These are phyloP conservation scores for Cladosporium cucumerinum DNA, from an alignment of 2,329 filamentous ascomycete species.

Conservation along the genomic window DNA sequence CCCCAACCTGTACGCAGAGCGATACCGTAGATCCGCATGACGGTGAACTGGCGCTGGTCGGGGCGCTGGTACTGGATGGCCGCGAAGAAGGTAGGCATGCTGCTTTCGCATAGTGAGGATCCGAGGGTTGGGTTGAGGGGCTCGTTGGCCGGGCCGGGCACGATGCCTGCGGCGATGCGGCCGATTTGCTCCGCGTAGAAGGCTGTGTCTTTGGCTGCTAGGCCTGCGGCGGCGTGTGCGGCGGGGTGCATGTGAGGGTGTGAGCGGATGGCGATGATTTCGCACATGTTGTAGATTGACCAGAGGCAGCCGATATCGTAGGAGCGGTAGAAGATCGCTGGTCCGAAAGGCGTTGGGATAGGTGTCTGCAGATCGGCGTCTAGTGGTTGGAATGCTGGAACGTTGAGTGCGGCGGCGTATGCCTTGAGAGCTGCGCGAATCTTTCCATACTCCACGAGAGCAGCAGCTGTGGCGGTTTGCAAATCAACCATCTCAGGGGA, in stretches of 20 bases:
- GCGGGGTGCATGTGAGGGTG: constrained; percentile 91
- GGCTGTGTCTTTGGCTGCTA: constrained; percentile 70
- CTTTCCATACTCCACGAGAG: constrained; percentile 72
- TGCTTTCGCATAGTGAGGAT: constrained; percentile 76
- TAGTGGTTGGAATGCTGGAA: constrained; percentile 72
- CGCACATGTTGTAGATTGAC: constrained; percentile 80
- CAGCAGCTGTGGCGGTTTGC: constrained; percentile 63
- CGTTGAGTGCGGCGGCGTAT: constrained; percentile 60
- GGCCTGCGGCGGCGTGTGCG: constrained; percentile 78
- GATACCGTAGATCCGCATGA: constrained; percentile 71
- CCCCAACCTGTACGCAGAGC: constrained; percentile 83
- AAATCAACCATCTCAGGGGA: constrained; percentile 47
- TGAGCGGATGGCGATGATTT: constrained; percentile 75
- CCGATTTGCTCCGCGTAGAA: constrained; percentile 71
- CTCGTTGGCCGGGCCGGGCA: constrained; percentile 46
- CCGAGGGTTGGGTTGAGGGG: constrained; percentile 74
- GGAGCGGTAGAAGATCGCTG: constrained; percentile 75
- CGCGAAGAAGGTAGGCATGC: constrained; percentile 81
- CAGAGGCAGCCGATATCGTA: constrained; percentile 85
- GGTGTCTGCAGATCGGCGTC: constrained; percentile 63
- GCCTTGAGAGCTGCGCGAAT: constrained; percentile 69
- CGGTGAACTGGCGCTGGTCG: constrained; percentile 71
- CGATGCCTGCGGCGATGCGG: constrained; percentile 70
- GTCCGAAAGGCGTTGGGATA: constrained; percentile 72
- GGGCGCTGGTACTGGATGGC: constrained; percentile 73